Percentiles rank a stretch among this genome's conserved stretches.
Conservation (phyloP, 768 basidiomycete genomes). For the Lentinula sp. region DNA sequence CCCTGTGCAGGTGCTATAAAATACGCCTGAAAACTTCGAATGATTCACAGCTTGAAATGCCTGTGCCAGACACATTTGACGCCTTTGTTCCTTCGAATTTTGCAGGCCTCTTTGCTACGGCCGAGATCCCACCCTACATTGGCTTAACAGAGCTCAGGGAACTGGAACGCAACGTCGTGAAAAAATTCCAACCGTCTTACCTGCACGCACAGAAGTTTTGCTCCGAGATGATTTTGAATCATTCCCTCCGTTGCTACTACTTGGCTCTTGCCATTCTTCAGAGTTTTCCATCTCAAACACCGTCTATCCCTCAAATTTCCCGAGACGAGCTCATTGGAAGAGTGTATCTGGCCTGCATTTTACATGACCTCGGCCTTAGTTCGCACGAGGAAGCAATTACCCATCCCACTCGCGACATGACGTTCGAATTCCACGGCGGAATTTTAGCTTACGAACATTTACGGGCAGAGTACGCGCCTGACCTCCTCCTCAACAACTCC, state of each 20-base stretch:
- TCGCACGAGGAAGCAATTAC: not conserved
- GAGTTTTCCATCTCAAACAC: not conserved
- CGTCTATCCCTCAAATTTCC: not conserved
- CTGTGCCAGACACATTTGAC: not conserved
- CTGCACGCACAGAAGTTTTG: not conserved
- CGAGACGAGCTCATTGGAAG: not conserved
- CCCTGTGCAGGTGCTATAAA: not conserved
- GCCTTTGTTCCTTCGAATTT: not conserved
- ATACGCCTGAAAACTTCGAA: not conserved
- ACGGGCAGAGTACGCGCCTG: conserved; percentile 1
- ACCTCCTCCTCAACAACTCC: not conserved
- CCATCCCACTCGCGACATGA: conserved; percentile 13
- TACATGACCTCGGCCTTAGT: conserved; percentile 13
- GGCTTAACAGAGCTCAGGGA: not conserved
- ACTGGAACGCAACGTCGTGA: not conserved
- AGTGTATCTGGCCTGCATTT: conserved; percentile 10
- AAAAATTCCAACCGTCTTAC: not conserved
- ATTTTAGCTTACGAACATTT: conserved; percentile 14
- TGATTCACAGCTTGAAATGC: not conserved
- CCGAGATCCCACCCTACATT: not conserved
- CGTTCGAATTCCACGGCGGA: conserved; percentile 12
- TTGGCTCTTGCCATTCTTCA: not conserved
- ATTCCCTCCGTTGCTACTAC: not conserved
- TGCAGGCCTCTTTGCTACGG: not conserved
- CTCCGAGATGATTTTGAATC: not conserved